Conservation (phyloP, 31 red algal species). For the Odonthalia washingtoniensis region DNA sequence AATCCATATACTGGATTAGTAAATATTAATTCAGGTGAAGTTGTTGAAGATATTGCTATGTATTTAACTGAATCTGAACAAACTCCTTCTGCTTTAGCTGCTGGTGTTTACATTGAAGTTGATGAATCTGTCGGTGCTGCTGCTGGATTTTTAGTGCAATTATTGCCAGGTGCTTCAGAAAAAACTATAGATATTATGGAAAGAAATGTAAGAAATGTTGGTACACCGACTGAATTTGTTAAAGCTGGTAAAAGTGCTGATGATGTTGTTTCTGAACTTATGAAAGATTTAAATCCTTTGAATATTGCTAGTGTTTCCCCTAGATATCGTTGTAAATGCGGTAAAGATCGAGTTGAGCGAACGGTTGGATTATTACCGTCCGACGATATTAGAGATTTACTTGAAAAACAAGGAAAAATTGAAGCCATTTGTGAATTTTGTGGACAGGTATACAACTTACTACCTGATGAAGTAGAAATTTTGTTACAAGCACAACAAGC, state of each 20-base stretch:
- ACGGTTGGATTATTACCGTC: constrained; percentile 78
- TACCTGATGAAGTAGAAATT: constrained; percentile 55
- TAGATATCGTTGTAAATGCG: constrained; percentile 78
- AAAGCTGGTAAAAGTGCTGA: constrained; percentile 62
- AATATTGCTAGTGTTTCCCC: constrained; percentile 65
- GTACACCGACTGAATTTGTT: constrained; percentile 84
- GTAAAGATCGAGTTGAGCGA: constrained; percentile 74
- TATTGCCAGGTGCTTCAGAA: constrained; percentile 80
- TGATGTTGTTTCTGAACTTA: constrained; percentile 75
- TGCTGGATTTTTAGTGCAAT: constrained; percentile 84
- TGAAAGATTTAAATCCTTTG: constrained; percentile 65
- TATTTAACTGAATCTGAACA: constrained; percentile 87
- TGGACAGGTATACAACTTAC: constrained; percentile 72
- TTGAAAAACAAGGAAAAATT: constrained; percentile 69
- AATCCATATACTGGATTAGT: constrained; percentile 87
- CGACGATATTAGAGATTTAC: constrained; percentile 65
- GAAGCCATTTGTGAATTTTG: constrained; percentile 97
- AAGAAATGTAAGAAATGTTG: constrained; percentile 61
- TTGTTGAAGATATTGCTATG: constrained; percentile 87
- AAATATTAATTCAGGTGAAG: constrained; percentile 78
- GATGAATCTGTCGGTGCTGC: constrained; percentile 80
- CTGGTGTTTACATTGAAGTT: constrained; percentile 72
- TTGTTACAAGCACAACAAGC: constrained; percentile 47
- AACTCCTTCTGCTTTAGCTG: constrained; percentile 85
- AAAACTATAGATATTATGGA: constrained; percentile 64